Evolutionary conservation across 768 basidiomycete species (phyloP).

Genomic region (Pleurotus ostreatus): DNA sequence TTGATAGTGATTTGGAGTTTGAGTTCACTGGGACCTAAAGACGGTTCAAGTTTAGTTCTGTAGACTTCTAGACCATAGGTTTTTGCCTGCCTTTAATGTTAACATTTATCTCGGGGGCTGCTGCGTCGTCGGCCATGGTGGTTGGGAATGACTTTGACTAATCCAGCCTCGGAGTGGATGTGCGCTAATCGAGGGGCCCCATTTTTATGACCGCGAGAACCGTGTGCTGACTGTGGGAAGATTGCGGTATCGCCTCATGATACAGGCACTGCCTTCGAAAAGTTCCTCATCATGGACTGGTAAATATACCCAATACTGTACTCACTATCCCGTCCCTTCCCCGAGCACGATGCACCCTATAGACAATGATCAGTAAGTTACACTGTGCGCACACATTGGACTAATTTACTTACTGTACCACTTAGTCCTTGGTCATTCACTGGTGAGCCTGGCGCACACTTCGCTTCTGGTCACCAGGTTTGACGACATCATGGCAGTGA

Average conservation of each 20-base stretch:
- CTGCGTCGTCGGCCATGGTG: constrained; percentile 46
- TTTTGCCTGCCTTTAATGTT: constrained; percentile 58
- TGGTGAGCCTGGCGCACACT: neutral
- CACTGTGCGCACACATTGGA: too few relatives aligned
- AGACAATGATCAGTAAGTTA: too few relatives aligned
- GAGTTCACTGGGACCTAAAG: constrained; percentile 80
- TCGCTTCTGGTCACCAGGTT: too few relatives aligned
- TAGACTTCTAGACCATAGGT: too few relatives aligned
- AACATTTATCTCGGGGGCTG: constrained; percentile 52
- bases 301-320: too few relatives aligned
- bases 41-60: too few relatives aligned
- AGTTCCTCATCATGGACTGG: too few relatives aligned
- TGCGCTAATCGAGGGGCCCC: neutral
- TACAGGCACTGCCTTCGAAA: neutral
- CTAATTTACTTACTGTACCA: neutral
- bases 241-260: neutral
- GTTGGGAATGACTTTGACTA: constrained; percentile 10
- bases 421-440: constrained; percentile 5
- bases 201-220: neutral
- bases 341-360: too few relatives aligned
- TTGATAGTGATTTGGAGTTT: constrained; percentile 86
- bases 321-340: too few relatives aligned
- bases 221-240: too few relatives aligned
- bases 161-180: neutral
- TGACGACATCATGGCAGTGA: constrained; percentile 21